Base-by-base conservation (phyloP, 305 asterid genomes). In the Solanum aculeatissimum region DNA sequence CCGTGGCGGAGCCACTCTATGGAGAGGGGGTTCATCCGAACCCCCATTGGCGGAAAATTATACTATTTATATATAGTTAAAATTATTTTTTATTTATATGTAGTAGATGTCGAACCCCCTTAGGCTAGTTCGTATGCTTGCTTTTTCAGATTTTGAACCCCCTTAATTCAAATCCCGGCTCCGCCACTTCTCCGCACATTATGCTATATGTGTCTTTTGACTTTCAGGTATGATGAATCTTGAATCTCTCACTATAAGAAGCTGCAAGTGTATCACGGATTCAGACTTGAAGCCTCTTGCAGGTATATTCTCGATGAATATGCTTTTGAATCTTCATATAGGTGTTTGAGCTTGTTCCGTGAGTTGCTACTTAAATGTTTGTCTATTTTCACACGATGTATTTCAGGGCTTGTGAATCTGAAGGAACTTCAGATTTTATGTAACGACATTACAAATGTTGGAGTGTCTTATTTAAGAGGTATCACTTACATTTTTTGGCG, bases 241-340 rank as follows among this genome's bases (percentile, higher is more conserved):
- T 9, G 98, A 97, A 86, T 89, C 95, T 83, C 93, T 97, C 87
- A 93, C 91, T 86, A 84, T 95, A 85, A 93, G 94, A 91, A 91
- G 98, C 89, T 97, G 98, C 89, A 95, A 92, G 84, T 93, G 96
- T 92, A 92, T 97, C 58, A 88, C 89, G 16, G 97, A 97, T 89
- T 88, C 94, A 51, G 99, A 95, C 88, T 93, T 95, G 95, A 93
- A 90, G 88, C 91, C 92, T 82, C 86, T 95, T 63, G 88, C 98
- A 85, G 99, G 99, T 97, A 55, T 43, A 55, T 49, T 27, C 32
- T 68, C 7, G 53, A 51, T 71, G 78, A 49, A 13, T 38, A 23
- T 49, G 80, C 47, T 60, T 40, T 63, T 11, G 9, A 18, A 29
- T 11, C 66, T 63, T 82, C 75, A 15, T 83, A 29, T 14, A 4